phyloP scores from a whole-genome alignment of 2,329 filamentous ascomycete genomes.

The Penicillium sp. region DNA sequence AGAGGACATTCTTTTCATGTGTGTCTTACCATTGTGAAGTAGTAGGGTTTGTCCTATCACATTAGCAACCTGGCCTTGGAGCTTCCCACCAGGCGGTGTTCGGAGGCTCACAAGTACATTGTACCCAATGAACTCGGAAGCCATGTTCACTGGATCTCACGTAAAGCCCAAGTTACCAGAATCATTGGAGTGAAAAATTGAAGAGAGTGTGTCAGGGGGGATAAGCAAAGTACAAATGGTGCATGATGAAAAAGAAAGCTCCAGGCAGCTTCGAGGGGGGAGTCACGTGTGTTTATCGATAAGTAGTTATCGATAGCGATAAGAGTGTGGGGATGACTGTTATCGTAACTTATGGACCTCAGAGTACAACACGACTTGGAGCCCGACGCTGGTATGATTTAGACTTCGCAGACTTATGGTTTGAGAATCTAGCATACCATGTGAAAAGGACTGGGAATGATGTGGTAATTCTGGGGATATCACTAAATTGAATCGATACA shows the following conservation, averaged over 20 bases:
- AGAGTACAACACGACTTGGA: too few relatives aligned
- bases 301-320: constrained; percentile 3
- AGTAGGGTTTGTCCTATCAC: constrained; percentile 66
- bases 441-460: not conserved
- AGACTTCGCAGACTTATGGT: too few relatives aligned
- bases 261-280: constrained; percentile 12
- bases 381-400: too few relatives aligned
- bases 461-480: constrained; percentile 2
- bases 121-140: constrained; percentile 68
- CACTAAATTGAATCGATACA: constrained; percentile 4
- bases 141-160: constrained; percentile 47
- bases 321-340: constrained; percentile 3
- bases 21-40: constrained; percentile 63
- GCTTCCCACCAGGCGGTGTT: constrained; percentile 58
- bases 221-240: constrained; percentile 2
- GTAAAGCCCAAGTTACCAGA: not conserved
- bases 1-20: not conserved
- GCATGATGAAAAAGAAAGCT: constrained; percentile 17
- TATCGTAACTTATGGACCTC: too few relatives aligned
- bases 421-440: too few relatives aligned
- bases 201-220: not conserved
- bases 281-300: constrained; percentile 31
- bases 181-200: not conserved
- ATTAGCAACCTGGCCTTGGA: constrained; percentile 67
- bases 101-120: constrained; percentile 69